Percentiles rank a stretch among this genome's conserved stretches.
Evolutionary conservation across 2,329 filamentous ascomycete genomes (phyloP).

Genomic region (Sporothrix brasiliensis): DNA sequence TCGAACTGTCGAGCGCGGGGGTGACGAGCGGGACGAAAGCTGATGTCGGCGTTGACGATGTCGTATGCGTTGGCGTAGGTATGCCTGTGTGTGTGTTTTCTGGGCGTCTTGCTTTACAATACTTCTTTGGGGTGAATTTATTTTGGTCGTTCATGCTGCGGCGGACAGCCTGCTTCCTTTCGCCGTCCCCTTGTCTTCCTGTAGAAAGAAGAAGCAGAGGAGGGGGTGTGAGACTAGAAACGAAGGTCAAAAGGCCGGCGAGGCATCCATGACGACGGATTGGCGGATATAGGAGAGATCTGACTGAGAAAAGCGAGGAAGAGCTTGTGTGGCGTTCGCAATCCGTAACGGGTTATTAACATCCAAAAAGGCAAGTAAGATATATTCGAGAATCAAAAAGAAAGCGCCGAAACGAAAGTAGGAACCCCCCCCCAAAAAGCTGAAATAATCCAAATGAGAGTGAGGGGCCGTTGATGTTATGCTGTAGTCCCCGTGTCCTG

Average conservation of each 20-base stretch:
- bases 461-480: slow-evolving; percentile 19
- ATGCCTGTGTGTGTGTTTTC: neutral
- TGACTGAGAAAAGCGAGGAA: neutral
- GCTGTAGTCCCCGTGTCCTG: neutral
- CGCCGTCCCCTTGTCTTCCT: slow-evolving; percentile 11
- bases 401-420: neutral
- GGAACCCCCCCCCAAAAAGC: neutral
- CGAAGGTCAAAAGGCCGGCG: slow-evolving; percentile 10
- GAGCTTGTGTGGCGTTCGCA: slow-evolving; percentile 5
- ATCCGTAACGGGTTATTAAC: neutral
- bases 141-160: neutral
- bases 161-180: slow-evolving; percentile 3
- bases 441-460: neutral
- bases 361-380: too few species aligned
- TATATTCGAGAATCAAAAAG: neutral
- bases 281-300: slow-evolving; percentile 1
- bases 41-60: slow-evolving; percentile 20
- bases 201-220: slow-evolving; percentile 9
- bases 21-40: slow-evolving; percentile 10
- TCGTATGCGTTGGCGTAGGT: slow-evolving; percentile 12
- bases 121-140: neutral
- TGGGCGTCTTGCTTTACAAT: slow-evolving; percentile 12
- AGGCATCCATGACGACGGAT: neutral
- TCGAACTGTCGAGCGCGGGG: slow-evolving; percentile 23
- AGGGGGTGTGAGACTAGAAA: slow-evolving; percentile 23